Conservation (phyloP, 2,329 filamentous ascomycete species). For the Arthrinium phaeospermum region DNA sequence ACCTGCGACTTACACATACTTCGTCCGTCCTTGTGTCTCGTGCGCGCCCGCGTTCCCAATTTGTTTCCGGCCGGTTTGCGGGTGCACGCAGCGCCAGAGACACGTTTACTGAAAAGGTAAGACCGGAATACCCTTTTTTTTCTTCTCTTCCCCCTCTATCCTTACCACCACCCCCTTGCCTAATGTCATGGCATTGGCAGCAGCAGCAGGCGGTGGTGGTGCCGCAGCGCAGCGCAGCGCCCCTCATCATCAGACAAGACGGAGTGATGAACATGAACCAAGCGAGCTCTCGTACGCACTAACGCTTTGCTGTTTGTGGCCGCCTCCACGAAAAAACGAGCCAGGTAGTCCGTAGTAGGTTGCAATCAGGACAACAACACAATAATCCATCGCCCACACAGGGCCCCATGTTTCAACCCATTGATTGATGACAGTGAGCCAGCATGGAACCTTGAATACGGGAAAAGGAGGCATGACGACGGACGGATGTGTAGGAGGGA, state of each 20-base stretch:
- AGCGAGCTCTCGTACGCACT: slow-evolving; percentile 16
- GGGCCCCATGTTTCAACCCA: slow-evolving; percentile 8
- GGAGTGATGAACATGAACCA: neutral
- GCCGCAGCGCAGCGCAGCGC: neutral
- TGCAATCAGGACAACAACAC: slow-evolving; percentile 3
- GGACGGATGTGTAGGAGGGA: neutral
- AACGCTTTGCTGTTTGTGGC: slow-evolving; percentile 16
- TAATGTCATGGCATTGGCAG: neutral
- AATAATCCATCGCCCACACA: neutral
- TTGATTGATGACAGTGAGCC: slow-evolving; percentile 10
- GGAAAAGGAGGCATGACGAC: slow-evolving; percentile 13
- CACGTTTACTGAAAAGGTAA: slow-evolving; percentile 6
- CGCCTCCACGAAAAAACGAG: neutral
- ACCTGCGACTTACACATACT: neutral
- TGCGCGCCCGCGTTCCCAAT: slow-evolving; percentile 4
- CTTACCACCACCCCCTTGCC: neutral
- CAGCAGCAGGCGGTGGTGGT: neutral
- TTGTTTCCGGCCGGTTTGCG: slow-evolving; percentile 7
- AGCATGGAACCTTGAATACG: slow-evolving; percentile 12
- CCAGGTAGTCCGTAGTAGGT: slow-evolving; percentile 7
- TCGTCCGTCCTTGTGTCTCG: slow-evolving; percentile 13
- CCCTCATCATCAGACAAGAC: neutral
- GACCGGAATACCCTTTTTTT: neutral
- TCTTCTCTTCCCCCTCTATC: neutral
- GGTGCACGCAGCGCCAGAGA: slow-evolving; percentile 10